Base-by-base conservation (phyloP, 1,284 basidiomycete genomes). In the Ceratobasidium sp. region DNA sequence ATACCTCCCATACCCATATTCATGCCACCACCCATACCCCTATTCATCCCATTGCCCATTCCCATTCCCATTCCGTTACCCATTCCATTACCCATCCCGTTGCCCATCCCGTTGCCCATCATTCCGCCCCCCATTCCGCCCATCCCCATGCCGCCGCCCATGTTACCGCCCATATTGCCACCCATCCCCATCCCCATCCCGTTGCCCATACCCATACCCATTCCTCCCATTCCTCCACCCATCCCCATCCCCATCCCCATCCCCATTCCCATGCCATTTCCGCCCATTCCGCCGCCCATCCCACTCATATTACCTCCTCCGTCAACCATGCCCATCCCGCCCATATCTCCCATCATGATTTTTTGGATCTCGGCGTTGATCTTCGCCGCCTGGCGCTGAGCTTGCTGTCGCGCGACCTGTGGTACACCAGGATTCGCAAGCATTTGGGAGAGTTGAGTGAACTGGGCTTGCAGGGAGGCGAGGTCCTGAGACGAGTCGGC, bases 291-390 rank as follows among this genome's bases (percentile, higher is more conserved):
- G 11, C 23, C 30, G 18, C 57, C 57, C 35, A 58, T 58, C 21
- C 59, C 59, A 35, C 21, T 62, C 38, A n/a, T 35, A 6, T 35
- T 21, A 4, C 32, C 41, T 44, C 41, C 41, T 16, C 30, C 57
- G 41, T 43, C 59, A 28, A n/a, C 43, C 55, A 41, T 43, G 23
- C 46, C n/a, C 26, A 32, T 43, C 26, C 43, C 54, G 23, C 50
- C 61, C 46, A 73, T 69, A 26, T 59, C 62, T n/a, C 55, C 30
- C 55, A 69, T 74, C 57, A 66, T 85, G 52, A 91, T 85, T 21
- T 88, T 84, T 78, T 93, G 91, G 26, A 90, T 89, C 78, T 92
- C 90, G 78, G 88, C 85, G 21, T 54, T 54, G 30, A 69, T 69
- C 54, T 69, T 69, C 2, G 26, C 26, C 5, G 66, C 66, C 35